Evolutionary conservation across 345 rosid genomes (phyloP).

Genomic region (Boechera retrofracta): DNA sequence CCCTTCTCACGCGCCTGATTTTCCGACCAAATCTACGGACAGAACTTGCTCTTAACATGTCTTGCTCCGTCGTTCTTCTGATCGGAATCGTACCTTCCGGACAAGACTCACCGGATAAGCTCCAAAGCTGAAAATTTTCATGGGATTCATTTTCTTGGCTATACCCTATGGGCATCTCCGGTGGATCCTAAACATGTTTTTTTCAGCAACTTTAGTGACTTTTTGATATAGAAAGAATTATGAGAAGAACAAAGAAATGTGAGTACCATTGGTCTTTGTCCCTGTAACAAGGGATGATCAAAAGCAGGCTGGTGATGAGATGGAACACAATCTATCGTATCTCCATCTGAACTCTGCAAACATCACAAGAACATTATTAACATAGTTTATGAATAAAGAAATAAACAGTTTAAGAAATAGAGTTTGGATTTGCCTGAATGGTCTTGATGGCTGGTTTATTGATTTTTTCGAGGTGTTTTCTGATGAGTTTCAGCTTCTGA

Average conservation of each 20-base stretch:
- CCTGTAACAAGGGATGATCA: slow-evolving; percentile 79
- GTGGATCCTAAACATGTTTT: slow-evolving; percentile 69
- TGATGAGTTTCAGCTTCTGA: slow-evolving; percentile 59
- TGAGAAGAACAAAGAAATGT: slow-evolving; percentile 11
- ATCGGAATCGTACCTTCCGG: slow-evolving; percentile 94
- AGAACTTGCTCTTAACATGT: slow-evolving; percentile 81
- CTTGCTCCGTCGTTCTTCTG: slow-evolving; percentile 86
- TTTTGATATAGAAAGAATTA: not conserved
- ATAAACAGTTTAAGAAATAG: not conserved
- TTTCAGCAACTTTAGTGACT: slow-evolving; percentile 18
- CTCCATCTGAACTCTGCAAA: slow-evolving; percentile 88
- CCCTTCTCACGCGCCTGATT: slow-evolving; percentile 77
- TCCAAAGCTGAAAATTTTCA: slow-evolving; percentile 83
- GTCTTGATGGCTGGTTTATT: slow-evolving; percentile 86
- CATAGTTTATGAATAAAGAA: slow-evolving; percentile 4
- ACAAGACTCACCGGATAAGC: slow-evolving; percentile 73
- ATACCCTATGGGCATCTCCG: slow-evolving; percentile 70
- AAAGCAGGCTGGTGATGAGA: slow-evolving; percentile 90
- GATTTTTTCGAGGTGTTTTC: slow-evolving; percentile 68
- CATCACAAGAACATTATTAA: not conserved
- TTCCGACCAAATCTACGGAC: slow-evolving; percentile 74
- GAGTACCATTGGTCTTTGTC: slow-evolving; percentile 71
- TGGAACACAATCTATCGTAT: slow-evolving; percentile 78
- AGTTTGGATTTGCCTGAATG: slow-evolving; percentile 62
- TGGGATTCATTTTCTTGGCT: slow-evolving; percentile 44